Base-by-base conservation (phyloP, 1,139 yeast species). In the Yamadazyma triangularis region DNA sequence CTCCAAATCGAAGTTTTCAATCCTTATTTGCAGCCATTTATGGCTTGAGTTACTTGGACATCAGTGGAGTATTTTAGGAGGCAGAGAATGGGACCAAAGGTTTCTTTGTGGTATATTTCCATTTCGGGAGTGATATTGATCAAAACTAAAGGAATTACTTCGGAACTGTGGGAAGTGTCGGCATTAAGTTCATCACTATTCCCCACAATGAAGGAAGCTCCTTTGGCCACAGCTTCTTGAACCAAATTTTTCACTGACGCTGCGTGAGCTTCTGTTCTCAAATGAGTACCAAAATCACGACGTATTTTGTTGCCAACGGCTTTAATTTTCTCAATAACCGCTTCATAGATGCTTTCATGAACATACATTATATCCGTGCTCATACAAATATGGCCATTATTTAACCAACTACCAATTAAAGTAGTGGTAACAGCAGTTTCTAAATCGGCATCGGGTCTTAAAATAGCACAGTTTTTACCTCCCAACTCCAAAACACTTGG, bases 1-100 rank as follows among this genome's bases (percentile, higher is more conserved):
- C 77, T 61, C 82, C 83, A 77, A 3, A 78, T 60, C 0, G 81
- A 64, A 4, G 74, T 68, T 35, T 78, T 74, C 27, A 77, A 56
- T 0, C 82, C 82, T 40, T 61, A 64, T 2, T 23, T n/a, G 1
- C 47, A 43, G 4, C 40, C 42, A 41, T 70, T 71, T 13, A 63
- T 37, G 8, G 39, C 36, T 2, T 39, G 37, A 7, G 69, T 39
- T 3, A 64, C 50, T 4, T 45, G 41, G n/a, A 58, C 56, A 20
- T 56, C 53, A 21, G 65, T 55, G 0, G 34, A 26, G 27, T 57
- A 76, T 28, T 50, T 53, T 28, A 54, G 40, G 11, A 75, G 41
- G 23, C 60, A 45, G 8, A 70, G 53, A 2, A 72, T 58, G 0
- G 81, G 79, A 2, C 77, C 79, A 53, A 73, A 73, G 1, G 60